Evolutionary conservation across 176 grass and related monocot genomes (phyloP).

Genomic region (Dactylis glomerata): DNA sequence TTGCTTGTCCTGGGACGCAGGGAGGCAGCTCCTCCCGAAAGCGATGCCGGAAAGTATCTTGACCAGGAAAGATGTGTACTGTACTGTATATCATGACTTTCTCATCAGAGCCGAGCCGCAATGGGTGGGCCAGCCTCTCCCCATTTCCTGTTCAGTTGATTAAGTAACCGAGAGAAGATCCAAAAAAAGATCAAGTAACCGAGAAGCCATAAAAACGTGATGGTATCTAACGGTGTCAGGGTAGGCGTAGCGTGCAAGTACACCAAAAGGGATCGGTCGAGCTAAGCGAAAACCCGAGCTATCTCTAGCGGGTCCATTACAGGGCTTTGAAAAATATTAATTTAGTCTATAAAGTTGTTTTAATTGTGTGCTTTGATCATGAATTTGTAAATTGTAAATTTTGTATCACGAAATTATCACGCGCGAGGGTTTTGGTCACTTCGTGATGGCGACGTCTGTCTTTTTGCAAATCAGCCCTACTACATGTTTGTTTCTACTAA

Average conservation of each 20-base stretch:
- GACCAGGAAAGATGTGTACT: conserved; percentile 1
- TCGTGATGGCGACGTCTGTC: no score
- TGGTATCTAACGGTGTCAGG: conserved; percentile 20
- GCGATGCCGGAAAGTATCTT: conserved; percentile 29
- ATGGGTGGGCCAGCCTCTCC: background rate
- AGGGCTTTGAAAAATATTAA: no score
- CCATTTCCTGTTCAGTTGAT: background rate
- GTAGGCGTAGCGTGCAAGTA: background rate
- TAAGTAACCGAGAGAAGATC: background rate
- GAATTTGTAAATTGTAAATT: no score
- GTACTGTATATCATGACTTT: background rate
- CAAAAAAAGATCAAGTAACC: background rate
- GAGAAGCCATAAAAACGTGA: background rate
- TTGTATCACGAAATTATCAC: no score
- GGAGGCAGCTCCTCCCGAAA: conserved; percentile 40
- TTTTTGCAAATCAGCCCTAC: no score
- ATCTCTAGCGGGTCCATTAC: no score
- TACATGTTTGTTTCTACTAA: no score
- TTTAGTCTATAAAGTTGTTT: no score
- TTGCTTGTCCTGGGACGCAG: conserved; percentile 26
- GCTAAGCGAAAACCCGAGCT: background rate
- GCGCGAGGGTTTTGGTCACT: no score
- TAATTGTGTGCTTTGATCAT: no score
- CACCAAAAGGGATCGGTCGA: background rate
- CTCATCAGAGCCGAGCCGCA: background rate